Evolutionary conservation across 805 yeast genomes (phyloP).

Genomic region (Starmera caribaea): DNA sequence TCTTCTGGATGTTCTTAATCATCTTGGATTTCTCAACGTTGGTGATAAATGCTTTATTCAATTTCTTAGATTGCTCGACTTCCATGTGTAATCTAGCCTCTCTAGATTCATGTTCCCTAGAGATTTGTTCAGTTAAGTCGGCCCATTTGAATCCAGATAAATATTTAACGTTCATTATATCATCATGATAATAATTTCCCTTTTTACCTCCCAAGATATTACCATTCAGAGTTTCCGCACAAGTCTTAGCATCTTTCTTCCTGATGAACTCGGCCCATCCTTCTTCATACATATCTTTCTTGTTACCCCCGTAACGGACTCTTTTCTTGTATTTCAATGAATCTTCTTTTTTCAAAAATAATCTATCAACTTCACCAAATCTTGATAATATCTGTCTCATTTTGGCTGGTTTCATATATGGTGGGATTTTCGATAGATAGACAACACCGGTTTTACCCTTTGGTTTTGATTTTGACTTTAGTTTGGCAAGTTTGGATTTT

Average conservation of each 20-base stretch:
- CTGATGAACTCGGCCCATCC: conserved; percentile 93
- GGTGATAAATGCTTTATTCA: conserved; percentile 73
- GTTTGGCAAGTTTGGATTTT: conserved; percentile 44
- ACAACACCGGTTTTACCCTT: conserved; percentile 78
- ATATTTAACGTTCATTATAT: conserved; percentile 84
- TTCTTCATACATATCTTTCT: conserved; percentile 77
- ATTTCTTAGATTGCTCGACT: conserved; percentile 76
- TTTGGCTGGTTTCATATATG: conserved; percentile 94
- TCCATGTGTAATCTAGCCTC: conserved; percentile 84
- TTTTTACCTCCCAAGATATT: conserved; percentile 89
- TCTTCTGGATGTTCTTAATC: conserved; percentile 49
- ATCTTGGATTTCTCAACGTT: conserved; percentile 83
- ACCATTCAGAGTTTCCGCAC: conserved; percentile 81
- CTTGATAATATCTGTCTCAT: conserved; percentile 69
- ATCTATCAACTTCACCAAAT: conserved; percentile 83
- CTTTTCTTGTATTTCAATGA: conserved; percentile 52
- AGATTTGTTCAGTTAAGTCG: conserved; percentile 87
- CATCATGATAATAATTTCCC: conserved; percentile 86
- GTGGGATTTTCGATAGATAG: conserved; percentile 87
- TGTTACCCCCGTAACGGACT: conserved; percentile 84
- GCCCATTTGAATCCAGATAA: conserved; percentile 91
- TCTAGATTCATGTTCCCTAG: conserved; percentile 80
- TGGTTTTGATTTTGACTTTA: conserved; percentile 42
- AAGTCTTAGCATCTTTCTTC: conserved; percentile 81
- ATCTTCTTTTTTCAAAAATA: conserved; percentile 83